A percentile compares a stretch with the other conserved stretches of the same genome.
Evolutionary conservation across 345 rosid genomes (phyloP).

Genomic region (Raphanus raphanistrum): DNA sequence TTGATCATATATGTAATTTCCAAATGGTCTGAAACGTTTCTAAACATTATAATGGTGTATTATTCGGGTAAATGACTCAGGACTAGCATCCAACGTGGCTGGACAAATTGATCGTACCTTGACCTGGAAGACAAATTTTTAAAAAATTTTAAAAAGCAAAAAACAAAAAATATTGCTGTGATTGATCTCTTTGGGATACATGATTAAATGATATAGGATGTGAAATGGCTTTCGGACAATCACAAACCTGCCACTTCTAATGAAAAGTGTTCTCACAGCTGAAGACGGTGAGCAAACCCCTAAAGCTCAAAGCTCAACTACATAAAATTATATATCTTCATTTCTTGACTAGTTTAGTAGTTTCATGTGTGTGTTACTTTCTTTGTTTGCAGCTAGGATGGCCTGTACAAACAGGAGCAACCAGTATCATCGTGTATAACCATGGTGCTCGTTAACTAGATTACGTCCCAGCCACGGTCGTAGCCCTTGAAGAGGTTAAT

Average conservation of each 20-base stretch:
- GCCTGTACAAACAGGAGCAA: constrained; percentile 67
- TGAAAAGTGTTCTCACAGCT: constrained; percentile 79
- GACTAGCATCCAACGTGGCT: constrained; percentile 78
- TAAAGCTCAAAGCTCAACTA: neutral
- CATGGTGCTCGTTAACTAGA: constrained; percentile 90
- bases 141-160: too few relatives aligned
- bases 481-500: constrained; percentile 74
- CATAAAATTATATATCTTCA: neutral
- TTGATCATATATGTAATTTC: neutral
- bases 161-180: neutral
- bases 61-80: constrained; percentile 67
- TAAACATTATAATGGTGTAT: constrained; percentile 10
- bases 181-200: neutral
- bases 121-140: constrained; percentile 70
- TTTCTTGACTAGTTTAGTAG: neutral
- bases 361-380: neutral
- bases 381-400: constrained; percentile 53
- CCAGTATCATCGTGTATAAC: constrained; percentile 81
- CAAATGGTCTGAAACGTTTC: neutral
- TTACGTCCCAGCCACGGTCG: constrained; percentile 56
- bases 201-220: constrained; percentile 46
- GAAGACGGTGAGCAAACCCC: constrained; percentile 61
- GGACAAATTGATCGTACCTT: constrained; percentile 78
- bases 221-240: constrained; percentile 82
- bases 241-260: constrained; percentile 69